These are phyloP conservation scores for Paratinospora sagittata DNA, from an alignment of 164 flowering plant species.

Conservation along the genomic window DNA sequence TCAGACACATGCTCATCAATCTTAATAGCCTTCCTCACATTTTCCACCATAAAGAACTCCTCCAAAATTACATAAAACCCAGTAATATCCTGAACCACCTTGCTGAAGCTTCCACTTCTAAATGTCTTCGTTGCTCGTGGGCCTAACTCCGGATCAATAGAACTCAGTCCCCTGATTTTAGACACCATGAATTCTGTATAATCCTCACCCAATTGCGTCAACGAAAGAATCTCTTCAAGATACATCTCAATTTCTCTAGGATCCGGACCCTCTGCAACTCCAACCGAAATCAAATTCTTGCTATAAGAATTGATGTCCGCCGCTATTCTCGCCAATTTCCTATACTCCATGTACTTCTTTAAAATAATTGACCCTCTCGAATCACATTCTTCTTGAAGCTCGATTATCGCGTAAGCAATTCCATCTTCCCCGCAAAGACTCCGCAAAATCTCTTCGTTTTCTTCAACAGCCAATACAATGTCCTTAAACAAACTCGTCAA, in stretches of 20 bases:
- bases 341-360: slow-evolving; percentile 78
- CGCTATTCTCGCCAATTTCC: slow-evolving; percentile 54
- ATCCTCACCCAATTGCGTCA: slow-evolving; percentile 83
- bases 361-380: slow-evolving; percentile 57
- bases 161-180: slow-evolving; percentile 67
- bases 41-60: slow-evolving; percentile 94
- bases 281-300: slow-evolving; percentile 60
- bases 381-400: slow-evolving; percentile 93
- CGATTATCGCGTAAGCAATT: slow-evolving; percentile 75
- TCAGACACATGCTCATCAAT: slow-evolving; percentile 85
- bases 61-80: slow-evolving; percentile 89
- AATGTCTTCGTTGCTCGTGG: slow-evolving; percentile 86
- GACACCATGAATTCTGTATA: slow-evolving; percentile 84
- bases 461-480: slow-evolving; percentile 81
- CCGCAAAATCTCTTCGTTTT: slow-evolving; percentile 63
- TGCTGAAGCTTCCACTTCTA: slow-evolving; percentile 72
- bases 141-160: slow-evolving; percentile 71
- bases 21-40: slow-evolving; percentile 85
- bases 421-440: slow-evolving; percentile 86
- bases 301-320: slow-evolving; percentile 77
- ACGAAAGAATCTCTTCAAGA: slow-evolving; percentile 69
- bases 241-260: slow-evolving; percentile 83
- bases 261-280: slow-evolving; percentile 75
- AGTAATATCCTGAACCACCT: slow-evolving; percentile 71
- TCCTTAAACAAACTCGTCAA: slow-evolving; percentile 85